Percentiles rank a stretch among this genome's conserved stretches.
Evolutionary conservation across 257 asterid genomes (phyloP).

Genomic region (Solanum dulcamara): DNA sequence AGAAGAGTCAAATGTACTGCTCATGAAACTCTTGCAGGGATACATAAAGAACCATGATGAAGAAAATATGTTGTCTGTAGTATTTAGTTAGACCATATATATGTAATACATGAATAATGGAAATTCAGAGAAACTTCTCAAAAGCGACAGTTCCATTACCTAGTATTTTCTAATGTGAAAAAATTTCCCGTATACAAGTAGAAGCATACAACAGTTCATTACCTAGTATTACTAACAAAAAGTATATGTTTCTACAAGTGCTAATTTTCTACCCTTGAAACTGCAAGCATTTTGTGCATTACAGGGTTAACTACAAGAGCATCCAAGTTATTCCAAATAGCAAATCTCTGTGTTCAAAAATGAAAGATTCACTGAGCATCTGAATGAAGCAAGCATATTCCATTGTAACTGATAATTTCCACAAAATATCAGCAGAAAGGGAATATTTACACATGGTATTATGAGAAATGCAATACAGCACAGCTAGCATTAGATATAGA

Average conservation of each 20-base stretch:
- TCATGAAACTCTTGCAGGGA: not conserved
- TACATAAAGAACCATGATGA: not conserved
- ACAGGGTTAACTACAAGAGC: not conserved
- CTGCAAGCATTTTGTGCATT: not conserved
- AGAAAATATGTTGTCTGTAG: not conserved
- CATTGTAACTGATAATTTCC: not conserved
- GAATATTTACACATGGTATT: not conserved
- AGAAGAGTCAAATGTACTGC: not conserved
- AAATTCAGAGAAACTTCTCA: not conserved
- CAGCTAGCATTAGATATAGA: not conserved
- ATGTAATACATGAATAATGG: not conserved
- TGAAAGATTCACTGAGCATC: not conserved
- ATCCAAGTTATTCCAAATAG: not conserved
- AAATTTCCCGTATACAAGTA: not conserved
- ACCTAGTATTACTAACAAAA: not conserved
- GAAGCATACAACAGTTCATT: not conserved
- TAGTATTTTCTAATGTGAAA: not conserved
- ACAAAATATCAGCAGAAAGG: not conserved
- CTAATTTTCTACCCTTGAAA: not conserved
- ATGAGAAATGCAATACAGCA: not conserved
- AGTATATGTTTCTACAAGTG: not conserved
- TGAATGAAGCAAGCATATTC: not conserved
- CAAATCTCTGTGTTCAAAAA: not conserved
- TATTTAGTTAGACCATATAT: not conserved
- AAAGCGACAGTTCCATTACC: not conserved